A percentile compares a stretch with the other conserved stretches of the same genome.
phyloP scores from a whole-genome alignment of 352 stramenopile species.

The Elongisporangium prolatum region DNA sequence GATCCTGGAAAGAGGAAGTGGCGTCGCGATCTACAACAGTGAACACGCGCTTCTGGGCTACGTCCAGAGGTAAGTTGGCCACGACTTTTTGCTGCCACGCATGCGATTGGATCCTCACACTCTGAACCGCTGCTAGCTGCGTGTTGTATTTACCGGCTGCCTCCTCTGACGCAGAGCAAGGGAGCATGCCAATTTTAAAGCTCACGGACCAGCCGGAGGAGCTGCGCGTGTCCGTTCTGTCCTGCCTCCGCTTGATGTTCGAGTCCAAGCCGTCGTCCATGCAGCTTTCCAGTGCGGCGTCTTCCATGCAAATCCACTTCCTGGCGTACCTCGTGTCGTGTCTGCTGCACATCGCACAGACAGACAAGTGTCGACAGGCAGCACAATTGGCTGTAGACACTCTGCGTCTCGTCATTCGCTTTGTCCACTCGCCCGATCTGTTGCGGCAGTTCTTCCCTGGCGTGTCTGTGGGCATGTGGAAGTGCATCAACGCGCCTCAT shows the following conservation, averaged over 20 bases:
- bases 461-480: constrained; percentile 57
- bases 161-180: constrained; percentile 8
- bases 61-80: constrained; percentile 28
- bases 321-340: constrained; percentile 62
- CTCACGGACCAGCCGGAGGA: constrained; percentile 43
- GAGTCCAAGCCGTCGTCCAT: constrained; percentile 6
- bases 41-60: constrained; percentile 29
- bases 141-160: constrained; percentile 53
- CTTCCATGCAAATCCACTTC: constrained; percentile 48
- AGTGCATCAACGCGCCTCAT: constrained; percentile 53
- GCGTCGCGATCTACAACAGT: constrained; percentile 9
- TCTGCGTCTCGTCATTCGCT: constrained; percentile 30
- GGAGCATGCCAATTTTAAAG: not conserved
- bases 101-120: no score
- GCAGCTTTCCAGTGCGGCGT: constrained; percentile 7
- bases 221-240: constrained; percentile 43
- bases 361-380: constrained; percentile 36
- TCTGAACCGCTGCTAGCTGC: constrained; percentile 12
- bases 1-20: constrained; percentile 5
- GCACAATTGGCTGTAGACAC: constrained; percentile 34
- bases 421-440: constrained; percentile 27
- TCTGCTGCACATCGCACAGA: constrained; percentile 54
- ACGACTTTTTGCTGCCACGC: not conserved
- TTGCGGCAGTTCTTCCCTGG: constrained; percentile 74
- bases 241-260: constrained; percentile 36